Conservation (phyloP, 2,329 filamentous ascomycete genomes). For the Shiraia sp. region DNA sequence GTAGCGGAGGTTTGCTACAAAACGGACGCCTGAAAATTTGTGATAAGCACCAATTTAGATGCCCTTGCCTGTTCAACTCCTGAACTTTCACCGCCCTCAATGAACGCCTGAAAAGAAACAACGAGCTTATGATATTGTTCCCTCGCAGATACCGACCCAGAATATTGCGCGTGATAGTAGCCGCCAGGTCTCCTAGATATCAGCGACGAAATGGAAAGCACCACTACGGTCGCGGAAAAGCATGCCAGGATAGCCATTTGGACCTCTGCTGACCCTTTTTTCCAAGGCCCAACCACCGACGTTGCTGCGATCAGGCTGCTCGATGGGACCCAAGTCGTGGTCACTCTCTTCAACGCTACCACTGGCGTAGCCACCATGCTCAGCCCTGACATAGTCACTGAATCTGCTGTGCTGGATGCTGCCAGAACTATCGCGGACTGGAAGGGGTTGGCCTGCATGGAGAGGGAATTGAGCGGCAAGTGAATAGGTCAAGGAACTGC, state of each 20-base stretch:
- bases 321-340: constrained; percentile 16
- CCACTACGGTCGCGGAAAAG: constrained; percentile 19
- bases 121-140: too few species aligned
- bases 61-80: too few species aligned
- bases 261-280: constrained; percentile 13
- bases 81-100: too few species aligned
- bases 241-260: constrained; percentile 14
- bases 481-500: constrained; percentile 9
- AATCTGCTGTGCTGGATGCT: constrained; percentile 13
- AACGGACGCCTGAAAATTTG: too few species aligned
- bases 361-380: constrained; percentile 2
- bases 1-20: too few species aligned
- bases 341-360: constrained; percentile 15
- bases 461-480: constrained; percentile 14
- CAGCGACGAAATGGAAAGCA: constrained; percentile 18
- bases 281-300: constrained; percentile 24
- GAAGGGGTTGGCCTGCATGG: constrained; percentile 9
- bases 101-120: too few species aligned
- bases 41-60: too few species aligned
- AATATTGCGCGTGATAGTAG: too few species aligned
- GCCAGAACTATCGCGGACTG: constrained; percentile 13
- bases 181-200: constrained; percentile 8
- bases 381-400: constrained; percentile 15
- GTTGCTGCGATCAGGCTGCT: constrained; percentile 11
- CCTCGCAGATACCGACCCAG: too few species aligned